Percentiles rank a stretch among this genome's conserved stretches.
Conservation (phyloP, 805 yeast species). For the Trichomonascus vanleenenianus region DNA sequence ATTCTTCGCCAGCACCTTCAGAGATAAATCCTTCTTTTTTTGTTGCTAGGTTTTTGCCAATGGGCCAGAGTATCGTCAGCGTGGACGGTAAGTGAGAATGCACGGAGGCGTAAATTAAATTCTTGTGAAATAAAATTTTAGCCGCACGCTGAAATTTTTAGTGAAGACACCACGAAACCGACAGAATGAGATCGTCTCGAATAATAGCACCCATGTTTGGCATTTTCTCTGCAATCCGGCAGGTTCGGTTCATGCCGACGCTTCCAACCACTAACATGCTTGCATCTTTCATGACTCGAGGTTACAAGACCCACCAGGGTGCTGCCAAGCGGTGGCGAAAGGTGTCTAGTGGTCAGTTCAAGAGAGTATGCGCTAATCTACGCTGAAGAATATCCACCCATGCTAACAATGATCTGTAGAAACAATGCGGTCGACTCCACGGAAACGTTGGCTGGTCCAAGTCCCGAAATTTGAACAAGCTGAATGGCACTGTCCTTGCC, state of each 20-base stretch:
- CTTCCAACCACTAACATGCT: too few relatives aligned
- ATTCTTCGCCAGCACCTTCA: not conserved
- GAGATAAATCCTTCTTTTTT: not conserved
- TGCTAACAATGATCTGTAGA: slow-evolving; percentile 28
- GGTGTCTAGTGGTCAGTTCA: slow-evolving; percentile 55
- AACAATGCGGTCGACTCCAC: slow-evolving; percentile 80
- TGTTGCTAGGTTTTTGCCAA: not conserved
- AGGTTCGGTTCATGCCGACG: too few relatives aligned
- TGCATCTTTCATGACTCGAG: not conserved
- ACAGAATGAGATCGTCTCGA: too few relatives aligned
- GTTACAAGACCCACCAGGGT: slow-evolving; percentile 65
- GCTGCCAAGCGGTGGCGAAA: slow-evolving; percentile 82
- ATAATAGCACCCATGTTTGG: too few relatives aligned
- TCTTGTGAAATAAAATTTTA: too few relatives aligned
- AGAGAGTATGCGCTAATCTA: slow-evolving; percentile 36
- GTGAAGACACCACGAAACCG: too few relatives aligned
- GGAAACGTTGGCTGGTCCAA: slow-evolving; percentile 87
- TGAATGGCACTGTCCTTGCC: slow-evolving; percentile 52
- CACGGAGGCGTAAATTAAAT: too few relatives aligned
- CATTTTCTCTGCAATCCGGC: too few relatives aligned
- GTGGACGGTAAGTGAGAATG: too few relatives aligned
- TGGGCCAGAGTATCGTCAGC: too few relatives aligned
- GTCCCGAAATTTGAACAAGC: slow-evolving; percentile 43
- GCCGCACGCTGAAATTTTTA: too few relatives aligned
- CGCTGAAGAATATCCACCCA: not conserved